Evolutionary conservation across 108 stramenopile species (phyloP).

Genomic region (Craspedostauros australis): DNA sequence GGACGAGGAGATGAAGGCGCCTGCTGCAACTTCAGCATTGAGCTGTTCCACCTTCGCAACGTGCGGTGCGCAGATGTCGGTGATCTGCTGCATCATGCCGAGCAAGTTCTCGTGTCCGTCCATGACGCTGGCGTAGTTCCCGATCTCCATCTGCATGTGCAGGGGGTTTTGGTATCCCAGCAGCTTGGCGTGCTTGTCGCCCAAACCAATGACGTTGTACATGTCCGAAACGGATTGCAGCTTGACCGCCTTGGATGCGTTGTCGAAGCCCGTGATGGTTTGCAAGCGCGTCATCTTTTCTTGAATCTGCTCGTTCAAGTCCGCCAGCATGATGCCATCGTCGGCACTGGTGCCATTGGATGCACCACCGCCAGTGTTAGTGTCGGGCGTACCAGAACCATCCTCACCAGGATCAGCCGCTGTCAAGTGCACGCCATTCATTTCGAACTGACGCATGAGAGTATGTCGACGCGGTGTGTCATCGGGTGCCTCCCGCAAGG

Average conservation of each 20-base stretch:
- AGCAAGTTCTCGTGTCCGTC: slow-evolving; percentile 1
- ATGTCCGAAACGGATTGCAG: slow-evolving; percentile 9
- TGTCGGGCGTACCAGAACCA: no score
- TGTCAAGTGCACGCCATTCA: no score
- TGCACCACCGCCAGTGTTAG: no score
- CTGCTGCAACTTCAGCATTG: slow-evolving; percentile 6
- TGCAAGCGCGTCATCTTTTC: not conserved
- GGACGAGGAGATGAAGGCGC: slow-evolving; percentile 3
- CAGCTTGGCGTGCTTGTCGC: slow-evolving; percentile 2
- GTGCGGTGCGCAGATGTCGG: not conserved
- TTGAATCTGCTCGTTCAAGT: slow-evolving; percentile 6
- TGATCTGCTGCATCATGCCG: not conserved
- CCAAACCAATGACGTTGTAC: slow-evolving; percentile 18
- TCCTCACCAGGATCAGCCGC: no score
- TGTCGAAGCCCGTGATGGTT: not conserved
- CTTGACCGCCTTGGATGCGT: slow-evolving; percentile 3
- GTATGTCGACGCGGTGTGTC: no score
- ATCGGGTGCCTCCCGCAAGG: no score
- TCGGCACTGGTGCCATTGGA: no score
- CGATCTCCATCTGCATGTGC: no score
- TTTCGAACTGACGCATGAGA: no score
- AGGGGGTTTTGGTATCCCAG: not conserved
- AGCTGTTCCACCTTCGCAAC: slow-evolving; percentile 2
- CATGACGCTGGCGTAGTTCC: slow-evolving; percentile 4
- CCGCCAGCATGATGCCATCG: no score